A percentile compares a stretch with the other conserved stretches of the same genome.
These are phyloP conservation scores for Debaryomyces coudertii DNA, from an alignment of 1,139 yeast species.

Conservation along the genomic window DNA sequence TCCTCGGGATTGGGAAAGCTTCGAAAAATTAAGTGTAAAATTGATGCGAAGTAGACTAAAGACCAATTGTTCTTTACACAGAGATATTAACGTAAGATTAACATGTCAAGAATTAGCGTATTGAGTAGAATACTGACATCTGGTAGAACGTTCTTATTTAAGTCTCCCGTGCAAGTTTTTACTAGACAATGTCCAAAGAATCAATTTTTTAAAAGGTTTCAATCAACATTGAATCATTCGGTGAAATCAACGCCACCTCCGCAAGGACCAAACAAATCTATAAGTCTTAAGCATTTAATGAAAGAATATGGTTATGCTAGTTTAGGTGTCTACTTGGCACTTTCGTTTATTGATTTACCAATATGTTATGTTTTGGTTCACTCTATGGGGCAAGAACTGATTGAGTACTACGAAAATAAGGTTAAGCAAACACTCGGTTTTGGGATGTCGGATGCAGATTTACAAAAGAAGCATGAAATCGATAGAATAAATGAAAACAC, in stretches of 20 bases:
- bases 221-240: slow-evolving; percentile 20
- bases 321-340: slow-evolving; percentile 75
- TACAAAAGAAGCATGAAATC: slow-evolving; percentile 37
- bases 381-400: slow-evolving; percentile 80
- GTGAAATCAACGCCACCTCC: slow-evolving; percentile 17
- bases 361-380: slow-evolving; percentile 82
- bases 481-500: slow-evolving; percentile 29
- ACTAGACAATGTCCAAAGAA: slow-evolving; percentile 4
- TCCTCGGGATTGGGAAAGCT: not conserved
- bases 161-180: slow-evolving; percentile 3
- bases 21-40: not conserved
- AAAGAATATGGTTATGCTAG: slow-evolving; percentile 93
- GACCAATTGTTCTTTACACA: not conserved
- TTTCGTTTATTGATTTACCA: slow-evolving; percentile 79
- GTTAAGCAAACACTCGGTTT: slow-evolving; percentile 63
- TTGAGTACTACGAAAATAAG: slow-evolving; percentile 65
- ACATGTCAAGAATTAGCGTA: slow-evolving; percentile 17
- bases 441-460: slow-evolving; percentile 49
- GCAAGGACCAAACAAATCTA: slow-evolving; percentile 31
- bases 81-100: slow-evolving; percentile 3
- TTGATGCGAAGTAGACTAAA: not conserved
- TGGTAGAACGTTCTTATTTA: not conserved
- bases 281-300: slow-evolving; percentile 68
- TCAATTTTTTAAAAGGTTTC: slow-evolving; percentile 22
- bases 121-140: slow-evolving; percentile 13